phyloP scores from a whole-genome alignment of 192 early-diverging fungal species.

The Backusella tarrabulga region DNA sequence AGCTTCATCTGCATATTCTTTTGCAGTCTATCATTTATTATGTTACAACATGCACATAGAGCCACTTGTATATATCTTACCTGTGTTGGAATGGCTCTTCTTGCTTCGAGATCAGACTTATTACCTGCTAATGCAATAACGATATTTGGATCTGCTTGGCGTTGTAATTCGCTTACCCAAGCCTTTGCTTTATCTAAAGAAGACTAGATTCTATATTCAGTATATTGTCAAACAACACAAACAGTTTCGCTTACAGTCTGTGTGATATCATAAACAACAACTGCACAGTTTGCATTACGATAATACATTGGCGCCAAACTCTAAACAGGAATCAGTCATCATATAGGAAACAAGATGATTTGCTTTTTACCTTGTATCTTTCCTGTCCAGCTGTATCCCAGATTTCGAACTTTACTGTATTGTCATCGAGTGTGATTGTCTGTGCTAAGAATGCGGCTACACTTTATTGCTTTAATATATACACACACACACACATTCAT shows the following conservation, averaged over 20 bases:
- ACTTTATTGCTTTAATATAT: neutral
- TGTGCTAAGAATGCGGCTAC: slow-evolving; percentile 72
- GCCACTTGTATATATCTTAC: slow-evolving; percentile 18
- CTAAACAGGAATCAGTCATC: neutral
- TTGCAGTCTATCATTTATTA: slow-evolving; percentile 41
- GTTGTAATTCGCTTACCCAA: slow-evolving; percentile 74
- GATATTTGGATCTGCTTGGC: slow-evolving; percentile 71
- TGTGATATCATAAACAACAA: slow-evolving; percentile 73
- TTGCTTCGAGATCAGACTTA: slow-evolving; percentile 60
- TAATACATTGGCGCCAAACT: slow-evolving; percentile 76
- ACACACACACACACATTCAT: neutral
- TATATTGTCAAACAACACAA: neutral
- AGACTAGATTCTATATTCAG: slow-evolving; percentile 35
- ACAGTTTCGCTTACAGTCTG: slow-evolving; percentile 50
- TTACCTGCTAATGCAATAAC: slow-evolving; percentile 73
- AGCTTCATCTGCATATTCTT: slow-evolving; percentile 58
- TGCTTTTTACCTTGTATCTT: slow-evolving; percentile 55
- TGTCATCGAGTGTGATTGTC: slow-evolving; percentile 80
- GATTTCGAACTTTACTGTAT: slow-evolving; percentile 90
- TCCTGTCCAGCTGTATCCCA: slow-evolving; percentile 81
- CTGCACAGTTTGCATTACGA: slow-evolving; percentile 68
- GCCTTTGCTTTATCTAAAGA: slow-evolving; percentile 70
- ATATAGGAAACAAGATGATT: neutral
- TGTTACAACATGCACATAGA: neutral
- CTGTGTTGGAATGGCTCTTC: slow-evolving; percentile 65